Base-by-base conservation (phyloP, 306 rosid species). In the Mimosa bimucronata region DNA sequence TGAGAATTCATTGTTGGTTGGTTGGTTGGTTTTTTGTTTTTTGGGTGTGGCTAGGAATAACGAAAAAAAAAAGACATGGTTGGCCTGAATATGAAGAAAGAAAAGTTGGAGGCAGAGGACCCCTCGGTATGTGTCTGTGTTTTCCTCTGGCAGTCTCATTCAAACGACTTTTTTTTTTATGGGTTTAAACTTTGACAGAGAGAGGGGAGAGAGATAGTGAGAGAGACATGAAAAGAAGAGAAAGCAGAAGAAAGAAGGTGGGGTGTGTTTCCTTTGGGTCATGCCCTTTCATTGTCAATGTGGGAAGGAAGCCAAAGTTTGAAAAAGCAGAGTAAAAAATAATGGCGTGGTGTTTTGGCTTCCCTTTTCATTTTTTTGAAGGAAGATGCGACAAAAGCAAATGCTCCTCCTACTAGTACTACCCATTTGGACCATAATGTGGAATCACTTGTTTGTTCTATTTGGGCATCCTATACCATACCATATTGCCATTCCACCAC, bases 141-240 rank as follows among this genome's bases (percentile, higher is more conserved):
- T 53, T 86, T 23, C 70, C 74, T 58, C 80, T 61, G 79, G 11
- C 2, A 19, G 37, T 21, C 74, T 77, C 87, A 80, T 83, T 83
- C 84, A 88, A 88, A 83, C 83, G 84, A 71, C 72, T 76, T 61
- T 66, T 70, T 53, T n/a, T 53, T 53, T 18, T 19, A 2, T 52
- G 25, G 13, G 12, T 78, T 58, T 23, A 58, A 71, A 69, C 91
- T 85, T 88, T 85, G 79, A 74, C 87, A 85, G 87, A 5, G 85
- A 60, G 71, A 85, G 88, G 3, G n/a, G 71, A 58, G 71, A 42
- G 71, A 85, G 88, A 5, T 84, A 60, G n/a, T n/a, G 71, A 52
- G 71, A 44, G 66, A 62, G 82, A 80, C 87, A 82, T 83, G 14
- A 88, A 85, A 88, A 85, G 89, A 83, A 88, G 87, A 80, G 83